A percentile compares a stretch with the other conserved stretches of the same genome.
phyloP scores from a whole-genome alignment of 1,284 basidiomycete genomes.

The Marasmius sp. region DNA sequence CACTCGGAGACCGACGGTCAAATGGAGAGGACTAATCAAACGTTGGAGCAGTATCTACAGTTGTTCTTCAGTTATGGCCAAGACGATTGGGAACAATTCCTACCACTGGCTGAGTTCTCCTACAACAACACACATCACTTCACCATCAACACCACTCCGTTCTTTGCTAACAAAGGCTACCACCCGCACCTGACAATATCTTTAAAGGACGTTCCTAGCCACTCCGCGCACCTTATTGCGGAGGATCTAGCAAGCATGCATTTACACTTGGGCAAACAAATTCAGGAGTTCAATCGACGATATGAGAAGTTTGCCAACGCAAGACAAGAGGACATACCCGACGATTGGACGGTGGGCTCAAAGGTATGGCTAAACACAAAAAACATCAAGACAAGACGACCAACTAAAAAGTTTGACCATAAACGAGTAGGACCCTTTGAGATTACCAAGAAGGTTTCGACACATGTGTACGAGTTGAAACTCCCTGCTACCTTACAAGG shows the following conservation, averaged over 20 bases:
- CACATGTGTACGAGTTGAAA: constrained; percentile 11
- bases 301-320: not conserved
- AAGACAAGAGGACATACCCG: not conserved
- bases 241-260: not conserved
- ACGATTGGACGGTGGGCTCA: not conserved
- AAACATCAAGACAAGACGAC: constrained; percentile 7
- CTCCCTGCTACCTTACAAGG: constrained; percentile 9
- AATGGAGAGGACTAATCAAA: not conserved
- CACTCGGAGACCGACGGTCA: constrained; percentile 2
- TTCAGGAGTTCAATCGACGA: not conserved
- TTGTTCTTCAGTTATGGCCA: constrained; percentile 4
- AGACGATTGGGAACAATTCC: not conserved
- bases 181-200: not conserved
- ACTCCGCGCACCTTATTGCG: not conserved
- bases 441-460: constrained; percentile 17
- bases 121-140: not conserved
- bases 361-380: constrained; percentile 6
- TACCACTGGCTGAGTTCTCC: not conserved
- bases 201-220: not conserved
- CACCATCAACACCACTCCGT: not conserved
- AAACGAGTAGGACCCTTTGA: constrained; percentile 18
- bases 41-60: not conserved
- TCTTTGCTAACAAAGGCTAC: not conserved
- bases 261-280: not conserved
- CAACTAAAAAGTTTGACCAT: constrained; percentile 15